Percentiles rank a stretch among this genome's conserved stretches.
Evolutionary conservation across 2,329 filamentous ascomycete species (phyloP).

Genomic region (Fusarium ambrosium): DNA sequence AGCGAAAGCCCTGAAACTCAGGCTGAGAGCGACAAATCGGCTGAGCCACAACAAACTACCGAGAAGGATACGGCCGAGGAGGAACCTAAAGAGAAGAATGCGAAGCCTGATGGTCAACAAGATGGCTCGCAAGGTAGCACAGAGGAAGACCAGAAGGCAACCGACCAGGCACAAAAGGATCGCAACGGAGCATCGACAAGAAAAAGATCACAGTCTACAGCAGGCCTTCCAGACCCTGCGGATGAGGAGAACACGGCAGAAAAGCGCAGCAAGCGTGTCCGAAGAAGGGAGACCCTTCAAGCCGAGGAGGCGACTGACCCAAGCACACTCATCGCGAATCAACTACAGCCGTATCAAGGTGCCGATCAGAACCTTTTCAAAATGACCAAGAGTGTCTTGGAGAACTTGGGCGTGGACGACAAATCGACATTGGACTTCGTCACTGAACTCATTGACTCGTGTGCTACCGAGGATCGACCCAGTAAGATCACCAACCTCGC

Average conservation of each 20-base stretch:
- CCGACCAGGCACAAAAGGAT: slow-evolving; percentile 51
- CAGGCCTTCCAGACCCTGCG: slow-evolving; percentile 67
- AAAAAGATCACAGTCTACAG: slow-evolving; percentile 74
- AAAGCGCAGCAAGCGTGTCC: slow-evolving; percentile 75
- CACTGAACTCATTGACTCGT: slow-evolving; percentile 66
- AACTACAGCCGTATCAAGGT: slow-evolving; percentile 69
- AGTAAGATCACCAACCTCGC: slow-evolving; percentile 61
- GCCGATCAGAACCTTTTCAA: slow-evolving; percentile 69
- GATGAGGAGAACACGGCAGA: slow-evolving; percentile 71
- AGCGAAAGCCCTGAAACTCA: slow-evolving; percentile 28
- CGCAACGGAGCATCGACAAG: slow-evolving; percentile 60
- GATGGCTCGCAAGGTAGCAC: slow-evolving; percentile 43
- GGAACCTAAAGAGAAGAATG: slow-evolving; percentile 39
- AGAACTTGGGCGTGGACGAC: slow-evolving; percentile 68
- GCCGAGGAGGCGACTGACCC: slow-evolving; percentile 67
- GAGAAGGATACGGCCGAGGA: slow-evolving; percentile 20
- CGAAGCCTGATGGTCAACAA: slow-evolving; percentile 37
- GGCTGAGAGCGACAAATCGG: slow-evolving; percentile 17
- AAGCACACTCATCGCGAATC: slow-evolving; percentile 64
- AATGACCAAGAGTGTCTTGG: slow-evolving; percentile 67
- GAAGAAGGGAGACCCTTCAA: slow-evolving; percentile 67
- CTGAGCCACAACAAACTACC: slow-evolving; percentile 7
- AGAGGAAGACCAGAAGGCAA: slow-evolving; percentile 45
- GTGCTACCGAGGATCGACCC: slow-evolving; percentile 64
- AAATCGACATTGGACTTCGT: slow-evolving; percentile 60